Base-by-base conservation (phyloP, 148 eudicot species). In the Cornus florida region DNA sequence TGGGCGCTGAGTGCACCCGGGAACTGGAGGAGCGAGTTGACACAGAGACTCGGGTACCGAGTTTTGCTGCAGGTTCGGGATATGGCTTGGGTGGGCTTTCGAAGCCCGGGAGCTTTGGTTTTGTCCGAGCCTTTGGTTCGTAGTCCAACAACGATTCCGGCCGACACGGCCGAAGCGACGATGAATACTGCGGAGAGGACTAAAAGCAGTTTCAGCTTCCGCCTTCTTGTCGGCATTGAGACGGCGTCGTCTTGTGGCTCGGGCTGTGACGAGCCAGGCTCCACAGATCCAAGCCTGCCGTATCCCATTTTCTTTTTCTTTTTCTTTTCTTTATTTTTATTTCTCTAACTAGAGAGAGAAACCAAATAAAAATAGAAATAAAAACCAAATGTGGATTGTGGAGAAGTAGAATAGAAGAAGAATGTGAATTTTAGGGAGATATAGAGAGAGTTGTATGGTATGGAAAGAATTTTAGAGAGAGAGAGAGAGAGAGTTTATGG, bases 1-100 rank as follows among this genome's bases (percentile, higher is more conserved):
- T 53, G 67, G 20, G 86, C 93, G 6, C 74, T 31, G 74, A 68
- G 2, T 3, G 94, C 87, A 1, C 88, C 97, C 0, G 97, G 94
- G 67, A 86, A 92, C n/a, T 79, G 76, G 38, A 83, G 62, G 17
- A 88, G 82, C 46, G 90, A 83, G 70, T 80, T 70, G 41, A 88
- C 39, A 28, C 90, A 88, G 46, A 88, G 76, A 28, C 7, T 60
- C 68, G 65, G 83, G 82, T 81, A 83, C 24, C 72, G 80, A 23
- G 90, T 82, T 32, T 16, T 48, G 75, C 73, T 35, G 60, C 90
- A 88, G 14, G 82, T 80, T 1, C 73, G 72, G n/a, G 85, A 83
- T 20, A 88, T 83, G 7, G 90, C 86, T 10, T 57, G 50, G 5
- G 84, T 67, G 2, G 90, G 86, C 50, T 70, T 74, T 12, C 70